Evolutionary conservation across 306 rosid species (phyloP), one percentile per base, ranked within the genome.

Genomic region (Carpinus fangiana): DNA sequence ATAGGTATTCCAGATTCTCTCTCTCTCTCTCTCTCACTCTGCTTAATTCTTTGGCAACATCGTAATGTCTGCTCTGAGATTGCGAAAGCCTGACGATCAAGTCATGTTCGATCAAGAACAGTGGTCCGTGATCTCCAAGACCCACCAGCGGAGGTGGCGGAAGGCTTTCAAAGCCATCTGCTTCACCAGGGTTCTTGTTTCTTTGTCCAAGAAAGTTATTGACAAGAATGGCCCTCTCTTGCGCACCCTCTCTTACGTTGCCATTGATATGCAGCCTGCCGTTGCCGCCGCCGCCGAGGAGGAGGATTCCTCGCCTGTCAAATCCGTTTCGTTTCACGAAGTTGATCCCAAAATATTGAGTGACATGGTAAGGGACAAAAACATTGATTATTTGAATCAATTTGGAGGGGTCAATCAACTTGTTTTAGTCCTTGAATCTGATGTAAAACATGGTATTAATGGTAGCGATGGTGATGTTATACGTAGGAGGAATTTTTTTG

Each of bases 141-240:
- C n/a, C 50, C 60, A 67, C 79, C 55, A 13, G 67, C 57, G 79
- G 6, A 34, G 83, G 18, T 80, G 83, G 79, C 57, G 70, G 62
- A 7, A 46, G 76, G 79, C 79, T 50, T 56, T 67, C 16, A 71
- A 79, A 7, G 83, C 64, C 70, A 80, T 80, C 47, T 54, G 13
- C 65, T 80, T 74, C 70, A 73, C 79, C 9, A 74, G 54, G 55
- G n/a, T 7, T 46, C 83, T 80, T 36, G n/a, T 26, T 45, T 73
- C 78, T 51, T 47, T 73, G 36, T 52, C 82, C 16, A 73, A 14
- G 50, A 79, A 73, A 53, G 69, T 65, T 34, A 21, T 17, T 7
- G 50, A 3, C 12, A 61, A 16, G 46, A 74, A 80, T 45, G 47
- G 70, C 45, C 14, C n/a, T 23, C 55, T 80, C 8, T 55, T 80